phyloP scores from a whole-genome alignment of 2,329 filamentous ascomycete genomes.

The Eurotiales sp. region DNA sequence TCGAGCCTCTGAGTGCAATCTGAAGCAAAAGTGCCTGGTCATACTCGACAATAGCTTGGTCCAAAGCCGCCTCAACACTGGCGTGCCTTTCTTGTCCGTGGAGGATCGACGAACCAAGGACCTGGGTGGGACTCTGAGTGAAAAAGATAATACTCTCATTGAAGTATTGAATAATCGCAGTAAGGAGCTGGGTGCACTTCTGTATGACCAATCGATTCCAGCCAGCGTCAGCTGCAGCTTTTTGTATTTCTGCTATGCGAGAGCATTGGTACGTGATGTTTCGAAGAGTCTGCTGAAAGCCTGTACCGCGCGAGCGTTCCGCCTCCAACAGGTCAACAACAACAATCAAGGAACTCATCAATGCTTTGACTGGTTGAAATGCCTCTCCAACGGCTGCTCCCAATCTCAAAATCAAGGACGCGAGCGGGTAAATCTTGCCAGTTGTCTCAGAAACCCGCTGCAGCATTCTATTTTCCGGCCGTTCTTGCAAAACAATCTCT shows the following conservation, averaged over 20 bases:
- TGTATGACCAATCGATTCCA: slow-evolving; percentile 3
- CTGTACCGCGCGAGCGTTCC: neutral
- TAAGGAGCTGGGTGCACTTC: slow-evolving; percentile 3
- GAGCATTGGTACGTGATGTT: neutral
- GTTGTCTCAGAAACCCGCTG: neutral
- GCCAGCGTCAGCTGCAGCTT: neutral
- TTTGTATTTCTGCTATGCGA: slow-evolving; percentile 1
- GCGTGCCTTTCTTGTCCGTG: neutral
- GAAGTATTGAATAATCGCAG: neutral
- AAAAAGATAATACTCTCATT: slow-evolving; percentile 1
- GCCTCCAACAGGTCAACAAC: neutral
- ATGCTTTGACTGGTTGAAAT: slow-evolving; percentile 1
- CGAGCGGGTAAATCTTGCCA: neutral
- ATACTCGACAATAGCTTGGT: slow-evolving; percentile 3
- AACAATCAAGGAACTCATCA: neutral
- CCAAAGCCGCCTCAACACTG: neutral
- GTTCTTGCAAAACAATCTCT: neutral
- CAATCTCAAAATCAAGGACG: neutral
- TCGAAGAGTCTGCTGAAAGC: neutral
- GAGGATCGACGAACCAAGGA: neutral
- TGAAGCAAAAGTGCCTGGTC: slow-evolving; percentile 4
- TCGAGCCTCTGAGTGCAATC: neutral
- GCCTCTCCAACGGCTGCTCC: neutral
- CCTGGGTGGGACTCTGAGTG: neutral
- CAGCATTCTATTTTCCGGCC: neutral